A percentile compares a stretch with the other conserved stretches of the same genome.
Evolutionary conservation across 2,329 filamentous ascomycete species (phyloP).

Genomic region (Coniochaeta prunicola): DNA sequence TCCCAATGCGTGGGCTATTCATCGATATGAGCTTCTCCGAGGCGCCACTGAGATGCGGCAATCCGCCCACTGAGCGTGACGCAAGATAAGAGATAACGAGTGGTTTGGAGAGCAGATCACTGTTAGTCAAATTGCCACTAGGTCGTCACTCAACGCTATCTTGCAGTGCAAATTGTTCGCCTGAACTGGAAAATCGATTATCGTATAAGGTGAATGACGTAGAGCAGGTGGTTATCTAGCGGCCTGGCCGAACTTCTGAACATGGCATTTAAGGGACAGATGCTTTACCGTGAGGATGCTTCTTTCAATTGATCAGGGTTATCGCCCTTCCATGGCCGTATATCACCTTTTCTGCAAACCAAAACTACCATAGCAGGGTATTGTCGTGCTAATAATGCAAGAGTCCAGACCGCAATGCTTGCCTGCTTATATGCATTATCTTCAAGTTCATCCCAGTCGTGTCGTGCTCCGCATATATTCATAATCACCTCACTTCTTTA

Average conservation of each 20-base stretch:
- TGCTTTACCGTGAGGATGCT: background rate
- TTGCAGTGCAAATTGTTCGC: background rate
- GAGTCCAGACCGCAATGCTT: background rate
- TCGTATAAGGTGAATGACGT: background rate
- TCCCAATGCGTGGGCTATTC: background rate
- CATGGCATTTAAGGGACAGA: background rate
- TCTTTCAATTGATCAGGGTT: background rate
- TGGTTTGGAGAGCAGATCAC: background rate
- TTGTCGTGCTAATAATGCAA: background rate
- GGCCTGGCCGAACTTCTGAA: background rate
- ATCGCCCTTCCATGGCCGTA: background rate
- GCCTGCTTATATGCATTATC: background rate
- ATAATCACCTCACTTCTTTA: slow-evolving; percentile 12
- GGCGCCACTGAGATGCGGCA: slow-evolving; percentile 1
- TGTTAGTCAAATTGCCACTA: background rate
- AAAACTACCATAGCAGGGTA: background rate
- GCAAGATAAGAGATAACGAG: slow-evolving; percentile 2
- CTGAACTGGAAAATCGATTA: background rate
- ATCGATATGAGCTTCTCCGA: slow-evolving; percentile 3
- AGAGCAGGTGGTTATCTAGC: background rate
- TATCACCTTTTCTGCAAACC: background rate
- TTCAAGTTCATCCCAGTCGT: background rate
- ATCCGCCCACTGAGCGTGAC: background rate
- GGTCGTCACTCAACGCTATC: background rate
- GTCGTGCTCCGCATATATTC: background rate